Base-by-base conservation (phyloP, 1,139 yeast species). In the Geotrichum aggregatum region DNA sequence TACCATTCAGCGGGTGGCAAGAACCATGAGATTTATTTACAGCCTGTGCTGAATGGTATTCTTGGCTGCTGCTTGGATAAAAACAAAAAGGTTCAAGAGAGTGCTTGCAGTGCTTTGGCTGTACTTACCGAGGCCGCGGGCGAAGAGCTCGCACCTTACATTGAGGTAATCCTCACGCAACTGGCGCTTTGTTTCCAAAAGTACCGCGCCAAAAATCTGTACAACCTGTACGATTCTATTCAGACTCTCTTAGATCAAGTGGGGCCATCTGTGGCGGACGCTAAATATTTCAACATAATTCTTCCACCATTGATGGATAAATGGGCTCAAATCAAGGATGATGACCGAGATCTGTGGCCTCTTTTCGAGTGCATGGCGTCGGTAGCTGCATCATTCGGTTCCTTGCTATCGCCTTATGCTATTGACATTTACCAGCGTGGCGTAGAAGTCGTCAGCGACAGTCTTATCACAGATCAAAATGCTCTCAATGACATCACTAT, bases 51-150 rank as follows among this genome's bases (percentile, higher is more conserved):
- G 59, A 82, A 85, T 62, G 80, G 94, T 1, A 76, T 92, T 47
- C 76, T 92, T 64, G 72, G 70, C 49, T 84, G 94, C 68, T 82
- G 87, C 33, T 72, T 88, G 61, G 98, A 92, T 68, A 76, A 75
- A 53, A 88, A 88, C 71, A 91, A 91, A 65, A 87, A 86, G 57
- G 98, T 92, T 16, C 98, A 94, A 71, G 95, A 89, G 64, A 85
- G 96, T 50, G 97, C 96, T 1, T 87, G 96, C 63, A 82, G 92
- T 43, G 87, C 96, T 8, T 77, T 92, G 50, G 84, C 96, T 1
- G 82, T 83, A 50, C 85, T 89, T 57, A 82, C 91, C 47, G 97
- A 91, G 65, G 82, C 78, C 55, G 78, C 94, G 22, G 89, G 87
- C 54, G 78, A 76, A 36, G 64, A 79, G 53, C 71, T 84, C 35